Percentiles rank a stretch among this genome's conserved stretches.
Evolutionary conservation across 495 filamentous ascomycete genomes (phyloP).

Genomic region (Aspergillus asperescens): DNA sequence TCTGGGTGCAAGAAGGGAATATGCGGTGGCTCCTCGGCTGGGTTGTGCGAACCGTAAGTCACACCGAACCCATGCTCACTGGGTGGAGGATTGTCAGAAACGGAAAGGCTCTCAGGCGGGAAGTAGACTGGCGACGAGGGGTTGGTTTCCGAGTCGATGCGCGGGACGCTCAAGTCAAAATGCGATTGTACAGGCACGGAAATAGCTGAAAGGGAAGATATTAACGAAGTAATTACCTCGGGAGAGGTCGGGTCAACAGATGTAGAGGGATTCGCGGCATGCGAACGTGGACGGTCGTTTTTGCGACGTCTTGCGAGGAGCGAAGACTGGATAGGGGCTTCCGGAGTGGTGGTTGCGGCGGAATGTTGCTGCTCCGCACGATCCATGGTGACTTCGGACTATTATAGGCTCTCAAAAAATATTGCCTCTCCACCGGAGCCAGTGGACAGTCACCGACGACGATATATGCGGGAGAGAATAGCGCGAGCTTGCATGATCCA

Average conservation of each 20-base stretch:
- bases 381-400: conserved; percentile 37
- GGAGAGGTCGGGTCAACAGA: conserved; percentile 63
- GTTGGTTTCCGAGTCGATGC: conserved; percentile 43
- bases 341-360: conserved; percentile 20
- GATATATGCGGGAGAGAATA: conserved; percentile 22
- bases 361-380: conserved; percentile 21
- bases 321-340: conserved; percentile 31
- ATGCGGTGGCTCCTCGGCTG: conserved; percentile 29
- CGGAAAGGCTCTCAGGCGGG: conserved; percentile 30
- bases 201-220: conserved; percentile 86
- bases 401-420: conserved; percentile 13
- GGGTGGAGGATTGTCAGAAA: conserved; percentile 21
- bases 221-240: conserved; percentile 89
- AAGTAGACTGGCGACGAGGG: conserved; percentile 45
- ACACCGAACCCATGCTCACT: conserved; percentile 58
- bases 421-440: conserved; percentile 7
- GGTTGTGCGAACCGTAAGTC: conserved; percentile 58
- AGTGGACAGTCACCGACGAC: conserved; percentile 19
- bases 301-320: conserved; percentile 35
- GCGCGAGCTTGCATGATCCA: conserved; percentile 25
- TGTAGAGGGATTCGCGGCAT: conserved; percentile 21
- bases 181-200: conserved; percentile 67
- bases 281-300: conserved; percentile 34
- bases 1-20: conserved; percentile 55
- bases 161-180: conserved; percentile 58